Evolutionary conservation across 371 early-diverging fungal species (phyloP), one percentile per base, ranked within the genome.

Genomic region (Mortierella sp.): DNA sequence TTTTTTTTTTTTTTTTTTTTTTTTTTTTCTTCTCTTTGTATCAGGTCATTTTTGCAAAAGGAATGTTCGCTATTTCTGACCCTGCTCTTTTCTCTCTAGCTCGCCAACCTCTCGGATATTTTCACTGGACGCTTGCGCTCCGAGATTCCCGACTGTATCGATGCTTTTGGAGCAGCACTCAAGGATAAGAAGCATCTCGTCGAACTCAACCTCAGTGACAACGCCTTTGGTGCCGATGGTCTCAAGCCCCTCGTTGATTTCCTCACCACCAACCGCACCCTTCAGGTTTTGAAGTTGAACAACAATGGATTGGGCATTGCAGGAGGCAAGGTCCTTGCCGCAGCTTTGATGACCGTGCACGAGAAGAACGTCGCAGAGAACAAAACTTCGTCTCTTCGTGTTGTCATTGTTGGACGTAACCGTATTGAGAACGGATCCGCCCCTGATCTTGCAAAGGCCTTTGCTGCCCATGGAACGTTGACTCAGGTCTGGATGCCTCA

Each of bases 151-250:
- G 84, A 84, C 46, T 91, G 93, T 45, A 82, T 98, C 46, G 91
- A 91, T 47, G 92, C 94, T 19, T 82, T 99, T 26, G 93, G 94
- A 59, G 94, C 93, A 65, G 95, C 96, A 1, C 85, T 98, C 60
- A 87, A 87, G 60, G 91, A 93, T 76, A 90, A 94, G 67, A 87
- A 89, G 23, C 75, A 88, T 52, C 87, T 98, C 43, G 77, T 88
- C 23, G 92, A 93, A 69, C 85, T 98, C 52, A 93, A 98, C 84
- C 79, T 97, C 45, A 94, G 93, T n/a, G 98, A 99, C 83, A 99
- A 99, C 71, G 99, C 99, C 3, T 99, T 99, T 84, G 99, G 99
- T 3, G 98, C 98, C 19, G 91, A 93, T 57, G 98, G 98, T 46
- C 95, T 97, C 48, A 87, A 89, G 55, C 96, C 98, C 4, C 84